A percentile compares a stretch with the other conserved stretches of the same genome.
These are phyloP conservation scores for Immersiella caudata DNA, from an alignment of 495 filamentous ascomycete genomes.

Conservation along the genomic window DNA sequence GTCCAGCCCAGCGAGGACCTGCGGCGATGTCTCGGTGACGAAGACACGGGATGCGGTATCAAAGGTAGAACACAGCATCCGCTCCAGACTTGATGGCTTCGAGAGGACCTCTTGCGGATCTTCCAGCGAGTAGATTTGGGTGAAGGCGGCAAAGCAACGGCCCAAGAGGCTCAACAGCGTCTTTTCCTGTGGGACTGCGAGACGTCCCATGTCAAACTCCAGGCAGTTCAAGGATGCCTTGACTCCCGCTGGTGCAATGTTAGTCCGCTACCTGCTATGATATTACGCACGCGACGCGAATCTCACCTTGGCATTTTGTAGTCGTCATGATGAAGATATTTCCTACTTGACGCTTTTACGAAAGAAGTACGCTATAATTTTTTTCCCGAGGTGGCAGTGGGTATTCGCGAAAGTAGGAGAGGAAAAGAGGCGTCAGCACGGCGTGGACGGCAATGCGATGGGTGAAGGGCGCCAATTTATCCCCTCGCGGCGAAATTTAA, in stretches of 20 bases:
- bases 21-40: slow-evolving; percentile 29
- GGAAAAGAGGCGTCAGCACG: not conserved
- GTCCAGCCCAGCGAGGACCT: slow-evolving; percentile 28
- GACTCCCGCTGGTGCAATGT: slow-evolving; percentile 29
- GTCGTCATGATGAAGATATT: slow-evolving; percentile 2
- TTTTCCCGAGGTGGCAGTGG: not conserved
- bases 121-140: slow-evolving; percentile 27
- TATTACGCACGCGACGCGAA: not conserved
- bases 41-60: slow-evolving; percentile 31
- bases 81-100: slow-evolving; percentile 22
- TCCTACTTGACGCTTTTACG: not conserved
- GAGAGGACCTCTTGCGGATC: slow-evolving; percentile 30
- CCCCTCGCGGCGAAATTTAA: not conserved
- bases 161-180: slow-evolving; percentile 31
- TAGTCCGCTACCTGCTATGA: not conserved
- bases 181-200: slow-evolving; percentile 30
- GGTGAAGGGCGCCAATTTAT: not conserved
- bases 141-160: slow-evolving; percentile 25
- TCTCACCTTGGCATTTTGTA: slow-evolving; percentile 24
- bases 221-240: slow-evolving; percentile 27
- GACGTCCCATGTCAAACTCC: slow-evolving; percentile 21
- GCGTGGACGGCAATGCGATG: not conserved
- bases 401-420: not conserved
- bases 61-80: slow-evolving; percentile 32
- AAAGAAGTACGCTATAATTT: not conserved